A percentile compares a stretch with the other conserved stretches of the same genome.
Evolutionary conservation across 1,139 yeast species (phyloP).

Genomic region (Starmera stellimalicola): DNA sequence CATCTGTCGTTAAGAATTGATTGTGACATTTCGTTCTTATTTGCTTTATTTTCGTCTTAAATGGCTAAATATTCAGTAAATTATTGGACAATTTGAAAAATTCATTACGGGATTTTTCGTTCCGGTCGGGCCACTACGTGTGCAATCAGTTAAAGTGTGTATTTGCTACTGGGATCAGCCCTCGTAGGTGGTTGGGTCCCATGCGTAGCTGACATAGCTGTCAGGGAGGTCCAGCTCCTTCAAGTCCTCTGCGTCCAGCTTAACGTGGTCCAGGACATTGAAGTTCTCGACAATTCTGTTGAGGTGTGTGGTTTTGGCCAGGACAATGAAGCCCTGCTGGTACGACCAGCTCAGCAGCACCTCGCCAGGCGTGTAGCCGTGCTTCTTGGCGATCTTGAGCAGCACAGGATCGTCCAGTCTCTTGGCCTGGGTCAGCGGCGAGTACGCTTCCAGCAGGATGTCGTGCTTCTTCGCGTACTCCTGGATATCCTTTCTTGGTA

Average conservation of each 20-base stretch:
- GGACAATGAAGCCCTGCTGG: constrained; percentile 48
- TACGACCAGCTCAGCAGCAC: constrained; percentile 36
- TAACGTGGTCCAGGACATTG: constrained; percentile 24
- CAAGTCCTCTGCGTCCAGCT: constrained; percentile 16
- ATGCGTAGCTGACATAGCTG: constrained; percentile 18
- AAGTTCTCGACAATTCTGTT: constrained; percentile 39
- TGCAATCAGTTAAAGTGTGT: too few species aligned
- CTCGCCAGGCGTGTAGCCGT: constrained; percentile 32
- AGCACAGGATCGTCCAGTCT: constrained; percentile 42
- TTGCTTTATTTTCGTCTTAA: too few species aligned
- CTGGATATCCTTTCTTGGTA: constrained; percentile 30
- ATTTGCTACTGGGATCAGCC: too few species aligned
- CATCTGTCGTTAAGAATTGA: constrained; percentile 72
- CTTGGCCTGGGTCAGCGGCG: constrained; percentile 45
- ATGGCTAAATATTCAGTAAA: too few species aligned
- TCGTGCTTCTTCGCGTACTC: constrained; percentile 32
- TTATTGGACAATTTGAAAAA: too few species aligned
- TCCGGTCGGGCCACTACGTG: too few species aligned
- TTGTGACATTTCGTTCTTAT: too few species aligned
- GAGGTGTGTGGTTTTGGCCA: constrained; percentile 57
- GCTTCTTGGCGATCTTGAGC: constrained; percentile 27
- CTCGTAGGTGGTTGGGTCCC: constrained; percentile 23
- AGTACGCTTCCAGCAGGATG: constrained; percentile 41
- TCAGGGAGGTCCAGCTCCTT: constrained; percentile 16
- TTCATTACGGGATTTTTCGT: too few species aligned